Evolutionary conservation across 768 basidiomycete species (phyloP).

Genomic region (Sarcodon aspratus): DNA sequence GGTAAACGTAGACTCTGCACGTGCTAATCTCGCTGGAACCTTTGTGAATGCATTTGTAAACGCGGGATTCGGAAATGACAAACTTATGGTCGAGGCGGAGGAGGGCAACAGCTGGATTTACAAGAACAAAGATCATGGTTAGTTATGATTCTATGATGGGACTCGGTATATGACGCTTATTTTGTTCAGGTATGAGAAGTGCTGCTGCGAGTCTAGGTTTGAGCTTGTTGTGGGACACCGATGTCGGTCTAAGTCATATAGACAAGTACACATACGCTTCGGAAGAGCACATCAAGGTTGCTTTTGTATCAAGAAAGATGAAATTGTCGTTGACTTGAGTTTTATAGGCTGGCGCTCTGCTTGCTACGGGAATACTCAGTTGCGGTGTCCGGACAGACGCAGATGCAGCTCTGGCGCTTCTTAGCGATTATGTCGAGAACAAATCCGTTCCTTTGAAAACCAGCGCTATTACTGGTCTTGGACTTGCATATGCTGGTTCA

Average conservation of each 20-base stretch:
- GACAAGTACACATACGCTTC: conserved; percentile 97
- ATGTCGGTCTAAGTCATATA: conserved; percentile 85
- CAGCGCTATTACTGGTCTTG: conserved; percentile 85
- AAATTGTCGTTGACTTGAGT: neutral
- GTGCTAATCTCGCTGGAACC: conserved; percentile 89
- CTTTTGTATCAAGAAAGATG: neutral
- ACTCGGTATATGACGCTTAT: neutral
- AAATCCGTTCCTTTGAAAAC: conserved; percentile 76
- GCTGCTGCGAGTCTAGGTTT: conserved; percentile 92
- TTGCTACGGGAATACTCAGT: conserved; percentile 91
- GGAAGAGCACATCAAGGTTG: conserved; percentile 91
- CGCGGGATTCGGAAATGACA: conserved; percentile 97
- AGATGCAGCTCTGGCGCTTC: conserved; percentile 83
- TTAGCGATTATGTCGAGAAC: conserved; percentile 85
- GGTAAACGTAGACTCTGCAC: conserved; percentile 83
- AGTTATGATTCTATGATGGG: neutral
- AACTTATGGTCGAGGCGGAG: conserved; percentile 93
- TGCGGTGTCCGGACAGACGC: conserved; percentile 84
- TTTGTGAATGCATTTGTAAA: conserved; percentile 99
- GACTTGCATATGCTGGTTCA: conserved; percentile 90
- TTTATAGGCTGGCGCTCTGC: conserved; percentile 73
- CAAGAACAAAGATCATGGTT: conserved; percentile 98
- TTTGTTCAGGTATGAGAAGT: conserved; percentile 77
- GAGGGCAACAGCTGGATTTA: conserved; percentile 98
- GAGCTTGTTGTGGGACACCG: conserved; percentile 92